These are phyloP conservation scores for Urtica urens DNA, from an alignment of 306 rosid genomes.

Conservation along the genomic window DNA sequence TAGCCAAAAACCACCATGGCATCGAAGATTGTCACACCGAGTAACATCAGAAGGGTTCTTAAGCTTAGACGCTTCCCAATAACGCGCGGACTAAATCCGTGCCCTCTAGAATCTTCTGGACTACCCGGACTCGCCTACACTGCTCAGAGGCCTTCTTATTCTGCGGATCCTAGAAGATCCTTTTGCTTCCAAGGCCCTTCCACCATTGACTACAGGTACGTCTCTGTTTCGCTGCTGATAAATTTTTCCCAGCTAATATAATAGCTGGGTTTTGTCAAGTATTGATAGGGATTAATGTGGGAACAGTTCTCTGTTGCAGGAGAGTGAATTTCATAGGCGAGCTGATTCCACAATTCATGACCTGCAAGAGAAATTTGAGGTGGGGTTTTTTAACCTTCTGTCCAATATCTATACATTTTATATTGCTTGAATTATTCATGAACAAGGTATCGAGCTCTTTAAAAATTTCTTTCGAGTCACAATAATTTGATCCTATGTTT, in stretches of 20 bases:
- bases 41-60: constrained; percentile 36
- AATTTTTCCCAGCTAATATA: too few relatives aligned
- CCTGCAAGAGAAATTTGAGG: constrained; percentile 83
- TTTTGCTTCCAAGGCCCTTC: constrained; percentile 53
- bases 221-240: constrained; percentile 5
- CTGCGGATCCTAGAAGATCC: constrained; percentile 32
- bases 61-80: constrained; percentile 22
- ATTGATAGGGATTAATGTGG: constrained; percentile 36
- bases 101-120: constrained; percentile 26
- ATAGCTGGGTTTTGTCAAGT: too few relatives aligned
- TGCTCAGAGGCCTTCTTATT: constrained; percentile 4
- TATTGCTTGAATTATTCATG: too few relatives aligned
- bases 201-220: constrained; percentile 61
- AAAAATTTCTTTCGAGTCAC: too few relatives aligned
- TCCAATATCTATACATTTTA: too few relatives aligned
- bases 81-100: constrained; percentile 1
- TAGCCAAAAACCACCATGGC: constrained; percentile 23
- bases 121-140: background rate
- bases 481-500: too few relatives aligned
- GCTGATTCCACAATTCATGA: constrained; percentile 70
- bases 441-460: too few relatives aligned
- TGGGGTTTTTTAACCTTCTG: too few relatives aligned
- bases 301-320: constrained; percentile 64
- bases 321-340: constrained; percentile 59
- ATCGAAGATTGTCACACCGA: constrained; percentile 30